These are phyloP conservation scores for Metarhizium anisopliae DNA, from an alignment of 2,329 filamentous ascomycete genomes.

Conservation along the genomic window DNA sequence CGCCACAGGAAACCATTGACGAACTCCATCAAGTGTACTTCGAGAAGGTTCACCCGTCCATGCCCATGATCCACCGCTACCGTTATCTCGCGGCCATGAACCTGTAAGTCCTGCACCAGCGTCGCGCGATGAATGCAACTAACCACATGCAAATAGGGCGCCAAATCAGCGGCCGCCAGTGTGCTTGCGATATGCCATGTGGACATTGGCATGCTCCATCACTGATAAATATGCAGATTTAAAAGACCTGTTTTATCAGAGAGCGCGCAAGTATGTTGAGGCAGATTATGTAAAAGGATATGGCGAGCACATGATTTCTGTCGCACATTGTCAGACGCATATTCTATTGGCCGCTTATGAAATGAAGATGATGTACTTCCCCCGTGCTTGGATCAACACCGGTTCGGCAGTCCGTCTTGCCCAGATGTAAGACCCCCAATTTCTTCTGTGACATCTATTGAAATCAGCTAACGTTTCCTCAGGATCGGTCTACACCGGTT, in stretches of 20 bases:
- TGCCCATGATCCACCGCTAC: conserved; percentile 83
- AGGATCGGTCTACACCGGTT: conserved; percentile 90
- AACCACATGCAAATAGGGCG: conserved; percentile 36
- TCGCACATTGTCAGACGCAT: conserved; percentile 82
- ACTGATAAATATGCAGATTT: conserved; percentile 72
- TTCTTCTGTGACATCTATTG: not conserved
- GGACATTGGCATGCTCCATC: conserved; percentile 83
- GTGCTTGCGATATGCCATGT: conserved; percentile 87
- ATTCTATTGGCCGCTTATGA: conserved; percentile 74
- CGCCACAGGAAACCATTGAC: conserved; percentile 58
- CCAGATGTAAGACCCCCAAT: conserved; percentile 56
- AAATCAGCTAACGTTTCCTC: conserved; percentile 15
- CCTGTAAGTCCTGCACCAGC: conserved; percentile 34
- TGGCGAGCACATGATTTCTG: conserved; percentile 78
- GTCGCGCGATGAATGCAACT: not conserved
- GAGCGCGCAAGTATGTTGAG: conserved; percentile 84
- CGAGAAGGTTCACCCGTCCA: conserved; percentile 75
- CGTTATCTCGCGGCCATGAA: conserved; percentile 86
- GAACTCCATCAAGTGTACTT: conserved; percentile 89
- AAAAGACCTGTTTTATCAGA: conserved; percentile 82
- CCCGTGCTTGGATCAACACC: conserved; percentile 87
- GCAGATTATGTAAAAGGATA: conserved; percentile 86
- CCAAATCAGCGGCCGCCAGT: conserved; percentile 79
- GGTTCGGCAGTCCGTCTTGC: conserved; percentile 71
- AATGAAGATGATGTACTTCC: conserved; percentile 97